Evolutionary conservation across 768 basidiomycete species (phyloP).

Genomic region (Paxillus involutus): DNA sequence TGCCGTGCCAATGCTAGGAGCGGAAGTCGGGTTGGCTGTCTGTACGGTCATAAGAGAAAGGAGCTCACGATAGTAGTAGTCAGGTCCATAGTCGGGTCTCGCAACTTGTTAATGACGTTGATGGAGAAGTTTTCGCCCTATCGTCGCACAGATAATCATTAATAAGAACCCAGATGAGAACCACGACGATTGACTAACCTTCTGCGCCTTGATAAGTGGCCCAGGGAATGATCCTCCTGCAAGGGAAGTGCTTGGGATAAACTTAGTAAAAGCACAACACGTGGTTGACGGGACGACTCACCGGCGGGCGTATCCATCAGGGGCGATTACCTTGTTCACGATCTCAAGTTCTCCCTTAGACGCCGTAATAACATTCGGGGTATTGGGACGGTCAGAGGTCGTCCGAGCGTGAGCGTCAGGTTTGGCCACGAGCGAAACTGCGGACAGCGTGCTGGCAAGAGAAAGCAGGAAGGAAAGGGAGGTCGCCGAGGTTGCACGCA

Average conservation of each 20-base stretch:
- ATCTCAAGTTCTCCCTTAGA: constrained; percentile 35
- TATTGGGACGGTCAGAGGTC: background rate
- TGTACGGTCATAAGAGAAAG: background rate
- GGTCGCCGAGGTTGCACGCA: constrained; percentile 13
- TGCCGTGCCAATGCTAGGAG: constrained; percentile 35
- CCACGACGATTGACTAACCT: constrained; percentile 23
- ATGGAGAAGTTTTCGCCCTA: constrained; percentile 35
- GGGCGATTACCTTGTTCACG: constrained; percentile 43
- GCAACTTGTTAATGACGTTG: constrained; percentile 35
- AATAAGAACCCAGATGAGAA: background rate
- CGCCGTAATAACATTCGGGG: constrained; percentile 22
- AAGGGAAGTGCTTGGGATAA: constrained; percentile 36
- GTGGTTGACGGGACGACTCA: constrained; percentile 14
- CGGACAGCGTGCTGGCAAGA: constrained; percentile 9
- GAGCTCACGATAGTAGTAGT: constrained; percentile 35
- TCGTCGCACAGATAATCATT: constrained; percentile 8
- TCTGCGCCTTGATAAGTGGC: constrained; percentile 44
- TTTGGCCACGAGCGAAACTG: constrained; percentile 15
- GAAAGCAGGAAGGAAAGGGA: constrained; percentile 9
- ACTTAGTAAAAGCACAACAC: background rate
- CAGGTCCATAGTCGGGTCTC: constrained; percentile 33
- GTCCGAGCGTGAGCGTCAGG: constrained; percentile 2
- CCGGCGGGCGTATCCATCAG: constrained; percentile 48
- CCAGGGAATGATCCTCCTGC: constrained; percentile 50
- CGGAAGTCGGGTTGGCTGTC: background rate